Conservation (phyloP, 345 rosid species). For the Arabis hirsuta region DNA sequence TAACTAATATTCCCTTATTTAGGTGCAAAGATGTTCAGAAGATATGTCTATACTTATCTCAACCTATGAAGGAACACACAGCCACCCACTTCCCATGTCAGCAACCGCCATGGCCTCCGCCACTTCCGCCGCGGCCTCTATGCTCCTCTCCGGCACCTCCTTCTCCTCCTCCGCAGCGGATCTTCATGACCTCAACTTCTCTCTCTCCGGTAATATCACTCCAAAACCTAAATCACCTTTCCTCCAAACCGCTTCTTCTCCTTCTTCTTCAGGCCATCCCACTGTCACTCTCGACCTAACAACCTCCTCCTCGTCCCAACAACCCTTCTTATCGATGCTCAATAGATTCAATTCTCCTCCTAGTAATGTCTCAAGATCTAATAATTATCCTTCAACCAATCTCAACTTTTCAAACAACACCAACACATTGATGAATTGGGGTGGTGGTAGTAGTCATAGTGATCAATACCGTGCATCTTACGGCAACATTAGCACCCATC, state of each 20-base stretch:
- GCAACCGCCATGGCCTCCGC: slow-evolving; percentile 99
- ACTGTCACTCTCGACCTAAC: slow-evolving; percentile 91
- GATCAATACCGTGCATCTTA: slow-evolving; percentile 38
- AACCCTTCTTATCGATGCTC: slow-evolving; percentile 42
- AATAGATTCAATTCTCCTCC: slow-evolving; percentile 38
- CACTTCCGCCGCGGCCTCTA: slow-evolving; percentile 89
- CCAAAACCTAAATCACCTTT: slow-evolving; percentile 54
- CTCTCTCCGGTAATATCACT: slow-evolving; percentile 52
- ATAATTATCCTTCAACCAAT: slow-evolving; percentile 50
- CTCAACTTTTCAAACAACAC: slow-evolving; percentile 62
- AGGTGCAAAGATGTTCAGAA: slow-evolving; percentile 90
- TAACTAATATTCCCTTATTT: background rate
- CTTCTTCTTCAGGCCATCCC: slow-evolving; percentile 60
- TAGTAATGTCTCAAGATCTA: slow-evolving; percentile 27
- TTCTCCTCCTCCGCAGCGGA: slow-evolving; percentile 39
- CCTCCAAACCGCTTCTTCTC: slow-evolving; percentile 49
- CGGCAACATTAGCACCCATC: slow-evolving; percentile 33
- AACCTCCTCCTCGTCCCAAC: slow-evolving; percentile 47
- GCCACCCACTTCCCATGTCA: slow-evolving; percentile 83
- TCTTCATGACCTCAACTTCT: slow-evolving; percentile 62
- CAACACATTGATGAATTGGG: slow-evolving; percentile 46
- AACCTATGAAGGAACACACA: slow-evolving; percentile 95
- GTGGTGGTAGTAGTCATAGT: slow-evolving; percentile 45
- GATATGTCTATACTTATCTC: slow-evolving; percentile 87
- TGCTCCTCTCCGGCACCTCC: slow-evolving; percentile 71